These are phyloP conservation scores for Xerocomus nothofagi DNA, from an alignment of 1,284 basidiomycete genomes.

Conservation along the genomic window DNA sequence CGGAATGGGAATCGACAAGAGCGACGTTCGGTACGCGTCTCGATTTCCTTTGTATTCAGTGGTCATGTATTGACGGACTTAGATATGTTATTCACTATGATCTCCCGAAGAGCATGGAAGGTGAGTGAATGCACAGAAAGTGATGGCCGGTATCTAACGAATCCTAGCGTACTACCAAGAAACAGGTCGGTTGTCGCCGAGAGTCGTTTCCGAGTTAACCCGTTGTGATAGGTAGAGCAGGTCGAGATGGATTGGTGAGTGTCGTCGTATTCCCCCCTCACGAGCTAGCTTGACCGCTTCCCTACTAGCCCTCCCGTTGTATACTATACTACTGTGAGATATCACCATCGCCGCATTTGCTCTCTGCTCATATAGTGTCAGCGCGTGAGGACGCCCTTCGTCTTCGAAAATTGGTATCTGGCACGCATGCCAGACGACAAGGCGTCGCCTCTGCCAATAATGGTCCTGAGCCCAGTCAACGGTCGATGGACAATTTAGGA, in stretches of 20 bases:
- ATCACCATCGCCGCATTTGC: neutral
- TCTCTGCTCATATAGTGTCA: slow-evolving; percentile 31
- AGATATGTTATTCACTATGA: slow-evolving; percentile 80
- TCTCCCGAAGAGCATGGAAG: slow-evolving; percentile 82
- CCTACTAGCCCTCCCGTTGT: slow-evolving; percentile 69
- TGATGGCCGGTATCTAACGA: neutral
- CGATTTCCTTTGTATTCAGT: neutral
- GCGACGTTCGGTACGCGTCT: slow-evolving; percentile 64
- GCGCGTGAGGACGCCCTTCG: slow-evolving; percentile 74
- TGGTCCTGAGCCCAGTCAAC: slow-evolving; percentile 63
- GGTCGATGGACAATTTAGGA: slow-evolving; percentile 63
- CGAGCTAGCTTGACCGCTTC: neutral
- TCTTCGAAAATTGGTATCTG: slow-evolving; percentile 54
- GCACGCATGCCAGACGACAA: slow-evolving; percentile 46
- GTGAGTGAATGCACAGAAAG: slow-evolving; percentile 37
- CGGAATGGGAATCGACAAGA: slow-evolving; percentile 88
- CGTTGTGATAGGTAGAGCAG: slow-evolving; percentile 60
- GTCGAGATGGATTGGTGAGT: slow-evolving; percentile 77
- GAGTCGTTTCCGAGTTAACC: slow-evolving; percentile 3
- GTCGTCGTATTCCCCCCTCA: neutral
- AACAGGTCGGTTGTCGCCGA: slow-evolving; percentile 53
- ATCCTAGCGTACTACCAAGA: slow-evolving; percentile 83
- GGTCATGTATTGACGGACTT: slow-evolving; percentile 2
- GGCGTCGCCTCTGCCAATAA: slow-evolving; percentile 41
- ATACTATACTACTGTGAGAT: slow-evolving; percentile 77